A percentile compares a stretch with the other conserved stretches of the same genome.
Conservation (phyloP, 352 stramenopile genomes). For the Lagenidium sp. region DNA sequence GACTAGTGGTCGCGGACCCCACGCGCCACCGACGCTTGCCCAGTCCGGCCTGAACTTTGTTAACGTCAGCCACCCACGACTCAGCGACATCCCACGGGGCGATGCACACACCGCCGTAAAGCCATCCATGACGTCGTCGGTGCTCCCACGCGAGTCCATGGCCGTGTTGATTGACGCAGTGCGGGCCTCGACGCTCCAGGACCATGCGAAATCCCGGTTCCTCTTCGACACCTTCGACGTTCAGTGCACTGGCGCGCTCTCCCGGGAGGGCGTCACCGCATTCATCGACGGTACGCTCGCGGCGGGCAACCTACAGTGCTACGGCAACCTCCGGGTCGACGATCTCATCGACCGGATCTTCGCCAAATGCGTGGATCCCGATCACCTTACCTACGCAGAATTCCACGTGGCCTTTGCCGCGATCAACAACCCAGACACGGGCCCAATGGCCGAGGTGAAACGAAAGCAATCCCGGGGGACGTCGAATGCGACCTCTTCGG, state of each 20-base stretch:
- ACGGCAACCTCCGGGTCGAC: conserved; percentile 37
- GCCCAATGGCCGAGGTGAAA: too few species aligned
- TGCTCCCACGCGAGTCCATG: conserved; percentile 46
- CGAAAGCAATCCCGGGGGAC: too few species aligned
- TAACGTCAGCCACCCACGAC: background rate
- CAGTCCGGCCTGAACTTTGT: background rate
- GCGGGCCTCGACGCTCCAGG: conserved; percentile 28
- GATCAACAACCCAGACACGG: too few species aligned
- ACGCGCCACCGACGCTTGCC: too few species aligned
- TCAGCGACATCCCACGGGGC: background rate
- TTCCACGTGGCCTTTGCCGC: conserved; percentile 30
- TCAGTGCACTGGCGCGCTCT: conserved; percentile 28
- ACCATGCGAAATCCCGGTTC: conserved; percentile 49
- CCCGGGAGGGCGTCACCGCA: conserved; percentile 31
- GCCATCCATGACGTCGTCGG: too few species aligned
- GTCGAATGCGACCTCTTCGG: background rate
- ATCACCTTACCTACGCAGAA: conserved; percentile 46
- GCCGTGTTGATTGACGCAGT: conserved; percentile 52
- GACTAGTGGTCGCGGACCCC: too few species aligned
- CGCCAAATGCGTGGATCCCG: conserved; percentile 16
- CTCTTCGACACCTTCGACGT: conserved; percentile 63
- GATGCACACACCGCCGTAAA: background rate
- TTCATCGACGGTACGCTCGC: conserved; percentile 55
- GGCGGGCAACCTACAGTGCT: conserved; percentile 41
- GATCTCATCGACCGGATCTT: conserved; percentile 46